phyloP scores from a whole-genome alignment of 345 rosid genomes.

The Euclidium syriacum region DNA sequence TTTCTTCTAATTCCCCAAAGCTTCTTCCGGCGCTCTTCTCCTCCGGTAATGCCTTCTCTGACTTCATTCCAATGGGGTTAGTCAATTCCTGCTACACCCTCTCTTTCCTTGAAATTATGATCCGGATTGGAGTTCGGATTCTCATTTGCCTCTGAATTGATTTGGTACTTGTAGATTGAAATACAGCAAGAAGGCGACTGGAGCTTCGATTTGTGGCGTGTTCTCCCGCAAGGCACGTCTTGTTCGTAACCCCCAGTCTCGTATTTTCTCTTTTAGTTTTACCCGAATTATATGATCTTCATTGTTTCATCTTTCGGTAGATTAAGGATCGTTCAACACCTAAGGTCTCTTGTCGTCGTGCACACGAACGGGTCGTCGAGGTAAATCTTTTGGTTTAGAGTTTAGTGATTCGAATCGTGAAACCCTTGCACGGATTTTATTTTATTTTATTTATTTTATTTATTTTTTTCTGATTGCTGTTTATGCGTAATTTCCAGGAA shows the following conservation, averaged over 20 bases:
- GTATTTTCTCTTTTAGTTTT: not conserved
- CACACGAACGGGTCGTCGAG: constrained; percentile 60
- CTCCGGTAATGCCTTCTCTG: constrained; percentile 16
- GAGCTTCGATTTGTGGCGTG: constrained; percentile 24
- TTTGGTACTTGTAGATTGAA: constrained; percentile 42
- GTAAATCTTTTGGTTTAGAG: constrained; percentile 23
- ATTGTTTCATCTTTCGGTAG: constrained; percentile 36
- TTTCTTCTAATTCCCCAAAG: not conserved
- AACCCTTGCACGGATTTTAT: too few relatives aligned
- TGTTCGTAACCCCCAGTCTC: constrained; percentile 8
- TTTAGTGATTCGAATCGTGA: not conserved
- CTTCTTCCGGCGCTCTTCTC: not conserved
- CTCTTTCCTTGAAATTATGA: not conserved
- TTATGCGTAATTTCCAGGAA: constrained; percentile 36
- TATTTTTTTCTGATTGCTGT: not conserved
- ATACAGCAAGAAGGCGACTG: constrained; percentile 30
- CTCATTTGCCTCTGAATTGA: not conserved
- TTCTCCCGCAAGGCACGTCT: constrained; percentile 46
- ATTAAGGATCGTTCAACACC: constrained; percentile 31
- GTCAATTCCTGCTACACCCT: not conserved
- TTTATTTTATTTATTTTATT: too few relatives aligned
- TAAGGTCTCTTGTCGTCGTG: constrained; percentile 41
- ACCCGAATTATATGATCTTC: not conserved
- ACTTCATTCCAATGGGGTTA: constrained; percentile 28
- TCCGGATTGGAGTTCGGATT: not conserved